Evolutionary conservation across 2,329 filamentous ascomycete species (phyloP).

Genomic region (Xylaria sp.): DNA sequence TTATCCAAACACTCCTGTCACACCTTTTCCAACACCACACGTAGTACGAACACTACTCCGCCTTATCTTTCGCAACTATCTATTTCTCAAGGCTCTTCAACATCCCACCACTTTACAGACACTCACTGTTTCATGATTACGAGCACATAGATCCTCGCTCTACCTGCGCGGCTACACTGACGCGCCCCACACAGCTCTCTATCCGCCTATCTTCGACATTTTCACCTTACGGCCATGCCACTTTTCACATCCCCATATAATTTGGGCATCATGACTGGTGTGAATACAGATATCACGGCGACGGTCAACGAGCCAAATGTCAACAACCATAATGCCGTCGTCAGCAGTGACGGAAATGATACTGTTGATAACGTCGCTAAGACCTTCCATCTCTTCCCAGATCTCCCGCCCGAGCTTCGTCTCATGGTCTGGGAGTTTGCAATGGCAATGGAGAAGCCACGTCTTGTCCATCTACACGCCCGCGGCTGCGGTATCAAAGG

Average conservation of each 20-base stretch:
- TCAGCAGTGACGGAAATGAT: neutral
- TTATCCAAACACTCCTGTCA: neutral
- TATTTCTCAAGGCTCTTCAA: neutral
- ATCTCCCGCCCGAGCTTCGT: constrained; percentile 17
- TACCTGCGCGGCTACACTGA: neutral
- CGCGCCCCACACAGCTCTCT: neutral
- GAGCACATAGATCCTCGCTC: neutral
- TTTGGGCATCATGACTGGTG: neutral
- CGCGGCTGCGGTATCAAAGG: no score
- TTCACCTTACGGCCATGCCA: neutral
- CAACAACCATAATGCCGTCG: neutral
- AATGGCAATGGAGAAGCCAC: constrained; percentile 1
- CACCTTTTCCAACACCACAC: neutral
- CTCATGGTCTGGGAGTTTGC: constrained; percentile 15
- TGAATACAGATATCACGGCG: neutral
- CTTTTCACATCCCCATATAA: neutral
- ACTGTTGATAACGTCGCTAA: neutral
- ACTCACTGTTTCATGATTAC: neutral
- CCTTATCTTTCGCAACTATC: neutral
- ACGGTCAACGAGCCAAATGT: neutral
- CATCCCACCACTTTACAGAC: neutral
- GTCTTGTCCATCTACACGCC: constrained; percentile 19
- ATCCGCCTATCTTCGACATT: no score
- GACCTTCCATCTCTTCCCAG: constrained; percentile 4
- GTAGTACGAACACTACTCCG: neutral